Base-by-base conservation (phyloP, 1,284 basidiomycete species). In the Ganoderma multipileum region DNA sequence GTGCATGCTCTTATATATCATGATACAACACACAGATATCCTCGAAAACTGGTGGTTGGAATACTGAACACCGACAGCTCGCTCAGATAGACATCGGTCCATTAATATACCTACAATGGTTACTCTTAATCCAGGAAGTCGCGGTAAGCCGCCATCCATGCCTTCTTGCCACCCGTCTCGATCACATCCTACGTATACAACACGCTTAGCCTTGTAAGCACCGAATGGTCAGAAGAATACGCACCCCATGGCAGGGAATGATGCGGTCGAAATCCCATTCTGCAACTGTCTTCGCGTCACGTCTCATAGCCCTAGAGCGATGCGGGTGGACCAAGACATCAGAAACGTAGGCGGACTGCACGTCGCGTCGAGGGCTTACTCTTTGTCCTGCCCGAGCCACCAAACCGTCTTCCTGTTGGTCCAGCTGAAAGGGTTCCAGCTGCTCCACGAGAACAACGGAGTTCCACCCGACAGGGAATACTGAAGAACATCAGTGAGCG, bases 201-300 rank as follows among this genome's bases (percentile, higher is more conserved):
- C 67, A 38, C 57, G 69, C 41, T 26, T 30, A 63, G 30, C 64
- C 12, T 20, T 30, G 39, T 12, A 63, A n/a, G 44, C 20, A 28
- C 47, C 65, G 14, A 50, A 28, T n/a, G 14, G 62, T 14, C 12
- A 5, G n/a, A 9, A 38, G 28, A n/a, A 42, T 63, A 79, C 87
- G 75, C 76, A 93, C 91, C 23, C 94, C 97, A 79, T 98, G 96
- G 76, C 96, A 97, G 60, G 95, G 95, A 67, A 98, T 95, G 76
- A 99, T 93, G 58, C 93, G 85, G 36, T 94, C 88, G 78, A 96
- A 97, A 75, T 97, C 91, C 95, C 95, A 97, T 1, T 81, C 85
- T 1, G 89, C 85, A 1, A 97, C 94, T 1, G 84, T 90, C 73
- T 85, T 87, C 4, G 87, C 91, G 74, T 95, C 89, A 33, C 87